Conservation (phyloP, 805 yeast species). For the Hanseniaspora guilliermondii region DNA sequence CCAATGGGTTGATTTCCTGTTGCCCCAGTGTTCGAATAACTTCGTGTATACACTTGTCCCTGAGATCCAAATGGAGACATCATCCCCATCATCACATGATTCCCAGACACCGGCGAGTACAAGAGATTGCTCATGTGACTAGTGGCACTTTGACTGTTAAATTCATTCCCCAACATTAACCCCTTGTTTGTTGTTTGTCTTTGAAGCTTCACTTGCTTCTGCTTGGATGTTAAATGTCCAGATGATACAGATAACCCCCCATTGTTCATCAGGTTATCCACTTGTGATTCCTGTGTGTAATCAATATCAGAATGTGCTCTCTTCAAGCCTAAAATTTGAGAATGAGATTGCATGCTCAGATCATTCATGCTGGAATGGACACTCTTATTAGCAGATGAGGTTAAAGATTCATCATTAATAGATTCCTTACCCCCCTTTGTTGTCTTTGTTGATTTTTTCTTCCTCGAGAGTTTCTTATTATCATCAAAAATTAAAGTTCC, state of each 20-base stretch:
- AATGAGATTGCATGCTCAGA: background rate
- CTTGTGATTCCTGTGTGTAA: background rate
- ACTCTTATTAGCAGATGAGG: background rate
- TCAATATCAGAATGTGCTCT: slow-evolving; percentile 1
- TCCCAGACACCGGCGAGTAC: background rate
- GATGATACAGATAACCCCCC: background rate
- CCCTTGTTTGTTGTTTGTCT: slow-evolving; percentile 3
- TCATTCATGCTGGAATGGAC: background rate
- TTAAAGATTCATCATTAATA: no score
- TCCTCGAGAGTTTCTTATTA: background rate
- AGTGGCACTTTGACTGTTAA: background rate
- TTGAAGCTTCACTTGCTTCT: slow-evolving; percentile 12
- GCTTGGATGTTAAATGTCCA: background rate
- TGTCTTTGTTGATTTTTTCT: background rate
- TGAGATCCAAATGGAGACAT: background rate
- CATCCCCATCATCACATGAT: slow-evolving; percentile 13
- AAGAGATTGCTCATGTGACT: background rate
- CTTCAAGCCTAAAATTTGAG: background rate
- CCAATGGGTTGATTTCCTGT: background rate
- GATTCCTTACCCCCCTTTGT: no score
- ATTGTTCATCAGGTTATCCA: background rate
- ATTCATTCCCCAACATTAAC: background rate
- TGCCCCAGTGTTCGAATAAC: background rate
- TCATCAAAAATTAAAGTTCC: background rate
- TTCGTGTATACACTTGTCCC: background rate